Percentiles rank a stretch among this genome's conserved stretches.
Evolutionary conservation across 1,284 basidiomycete genomes (phyloP).

Genomic region (Fomitopsis pinicola): DNA sequence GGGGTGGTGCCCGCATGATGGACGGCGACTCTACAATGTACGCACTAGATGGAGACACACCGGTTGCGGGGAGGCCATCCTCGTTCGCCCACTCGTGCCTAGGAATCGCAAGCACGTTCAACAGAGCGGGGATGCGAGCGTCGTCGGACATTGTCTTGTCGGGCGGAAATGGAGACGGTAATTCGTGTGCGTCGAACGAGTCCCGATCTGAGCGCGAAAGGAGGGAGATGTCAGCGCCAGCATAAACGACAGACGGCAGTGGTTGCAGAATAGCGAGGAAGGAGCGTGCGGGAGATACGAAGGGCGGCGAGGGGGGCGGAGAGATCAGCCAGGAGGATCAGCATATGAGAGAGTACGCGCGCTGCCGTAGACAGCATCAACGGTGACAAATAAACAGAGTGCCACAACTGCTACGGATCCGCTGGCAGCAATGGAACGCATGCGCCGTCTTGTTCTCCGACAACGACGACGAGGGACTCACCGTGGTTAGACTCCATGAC

Average conservation of each 20-base stretch:
- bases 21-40: constrained; percentile 28
- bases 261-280: constrained; percentile 8
- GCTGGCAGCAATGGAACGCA: background rate
- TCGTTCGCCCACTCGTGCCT: constrained; percentile 24
- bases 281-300: background rate
- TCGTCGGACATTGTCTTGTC: constrained; percentile 23
- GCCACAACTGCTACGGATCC: background rate
- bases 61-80: constrained; percentile 22
- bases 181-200: constrained; percentile 25
- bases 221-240: constrained; percentile 14
- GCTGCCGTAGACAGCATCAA: constrained; percentile 3
- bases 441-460: background rate
- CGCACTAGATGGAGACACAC: constrained; percentile 26
- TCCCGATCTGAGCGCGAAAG: constrained; percentile 19
- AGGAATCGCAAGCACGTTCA: constrained; percentile 14
- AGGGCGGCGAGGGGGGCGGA: constrained; percentile 1
- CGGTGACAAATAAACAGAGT: constrained; percentile 5
- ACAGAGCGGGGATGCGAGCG: constrained; percentile 24
- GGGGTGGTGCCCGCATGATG: constrained; percentile 15
- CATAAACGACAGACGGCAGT: constrained; percentile 16
- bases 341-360: constrained; percentile 1
- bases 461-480: background rate
- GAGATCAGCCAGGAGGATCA: constrained; percentile 8
- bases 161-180: constrained; percentile 25
- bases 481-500: background rate